phyloP scores from a whole-genome alignment of 257 asterid species.

The Solanum tacnaense region DNA sequence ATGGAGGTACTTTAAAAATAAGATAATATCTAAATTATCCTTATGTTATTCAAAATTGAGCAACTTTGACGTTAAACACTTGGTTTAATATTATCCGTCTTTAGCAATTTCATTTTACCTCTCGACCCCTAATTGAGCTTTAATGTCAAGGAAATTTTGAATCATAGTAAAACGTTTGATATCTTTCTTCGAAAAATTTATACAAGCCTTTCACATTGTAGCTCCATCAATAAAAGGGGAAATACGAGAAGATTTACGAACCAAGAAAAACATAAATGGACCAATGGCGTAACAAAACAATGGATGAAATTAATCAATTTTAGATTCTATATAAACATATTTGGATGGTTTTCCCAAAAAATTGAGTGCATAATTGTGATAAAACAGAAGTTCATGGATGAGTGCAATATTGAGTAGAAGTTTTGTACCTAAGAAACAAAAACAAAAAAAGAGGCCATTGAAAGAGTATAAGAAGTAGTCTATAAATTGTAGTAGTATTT shows the following conservation, averaged over 20 bases:
- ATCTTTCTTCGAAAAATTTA: rapidly evolving
- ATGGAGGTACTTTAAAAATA: not conserved
- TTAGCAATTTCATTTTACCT: not conserved
- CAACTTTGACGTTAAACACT: not conserved
- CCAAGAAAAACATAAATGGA: not conserved
- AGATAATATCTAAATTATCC: not conserved
- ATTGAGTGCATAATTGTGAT: not conserved
- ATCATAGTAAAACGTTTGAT: not conserved
- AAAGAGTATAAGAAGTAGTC: not conserved
- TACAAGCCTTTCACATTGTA: no score
- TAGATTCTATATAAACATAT: not conserved
- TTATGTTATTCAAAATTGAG: not conserved
- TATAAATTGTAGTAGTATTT: not conserved
- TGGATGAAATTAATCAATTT: not conserved
- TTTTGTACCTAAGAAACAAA: not conserved
- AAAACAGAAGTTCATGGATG: not conserved
- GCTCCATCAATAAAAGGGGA: not conserved
- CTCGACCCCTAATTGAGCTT: not conserved
- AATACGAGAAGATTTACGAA: not conserved
- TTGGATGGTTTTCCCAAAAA: not conserved
- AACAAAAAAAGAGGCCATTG: not conserved
- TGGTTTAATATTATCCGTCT: no score
- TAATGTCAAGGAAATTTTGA: not conserved
- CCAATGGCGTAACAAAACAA: no score
- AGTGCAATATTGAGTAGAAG: not conserved